Evolutionary conservation across 352 stramenopile genomes (phyloP), one percentile per base, ranked within the genome.

Genomic region (Globisporangium megalacanthum): DNA sequence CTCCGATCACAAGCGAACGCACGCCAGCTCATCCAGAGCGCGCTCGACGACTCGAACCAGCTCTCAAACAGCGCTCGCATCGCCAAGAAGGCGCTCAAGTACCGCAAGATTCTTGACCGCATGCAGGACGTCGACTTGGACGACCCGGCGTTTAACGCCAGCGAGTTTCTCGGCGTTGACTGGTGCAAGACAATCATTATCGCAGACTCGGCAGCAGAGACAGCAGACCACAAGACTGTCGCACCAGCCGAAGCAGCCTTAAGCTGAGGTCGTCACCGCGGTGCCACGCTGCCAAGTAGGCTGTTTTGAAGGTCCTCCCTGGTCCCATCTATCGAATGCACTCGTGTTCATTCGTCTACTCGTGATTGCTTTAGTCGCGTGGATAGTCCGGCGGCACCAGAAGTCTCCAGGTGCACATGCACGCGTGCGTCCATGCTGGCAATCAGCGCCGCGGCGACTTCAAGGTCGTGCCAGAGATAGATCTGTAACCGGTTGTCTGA

Each of bases 21-120:
- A 35, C 69, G 70, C 52, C 69, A 61, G 39, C 64, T 83, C 2
- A 66, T 83, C 11, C 59, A 64, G 1, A 69, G 64, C 19, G 70
- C 70, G 0, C 35, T 65, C 11, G 63, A 62, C 10, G 44, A 61
- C 39, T 45, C 52, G 17, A 61, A 37, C 6, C 36, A 41, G 49
- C 56, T 56, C 48, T 51, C 56, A 1, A 60, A 60, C 13, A 62
- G 36, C 37, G 55, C n/a, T 17, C 29, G 33, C 29, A 39, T 56
- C 31, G 48, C 48, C 4, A 61, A 55, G 51, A 55, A 62, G 29
- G 48, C 56, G 41, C 54, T 66, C 39, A 57, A 66, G 41, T 66
- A 66, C 33, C 60, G 60, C 55, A 62, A 62, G 42, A 33, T 66
- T 8, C 20, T 54, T 17, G 55, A 62, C 7, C 60, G 60, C 42